phyloP scores from a whole-genome alignment of 148 eudicot species.

The Polygonum maritimum region DNA sequence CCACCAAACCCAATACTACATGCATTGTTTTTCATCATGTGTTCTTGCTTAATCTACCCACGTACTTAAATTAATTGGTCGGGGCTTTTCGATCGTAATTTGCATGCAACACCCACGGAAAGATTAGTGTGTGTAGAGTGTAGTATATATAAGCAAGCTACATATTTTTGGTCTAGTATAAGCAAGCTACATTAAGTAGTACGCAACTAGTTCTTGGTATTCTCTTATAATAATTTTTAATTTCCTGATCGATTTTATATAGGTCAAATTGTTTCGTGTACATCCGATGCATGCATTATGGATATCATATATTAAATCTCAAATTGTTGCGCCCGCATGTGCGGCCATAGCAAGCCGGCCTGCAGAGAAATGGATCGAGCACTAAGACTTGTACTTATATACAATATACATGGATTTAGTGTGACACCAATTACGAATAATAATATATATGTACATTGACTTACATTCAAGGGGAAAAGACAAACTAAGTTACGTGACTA shows the following conservation, averaged over 20 bases:
- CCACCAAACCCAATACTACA: not conserved
- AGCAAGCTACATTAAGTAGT: not conserved
- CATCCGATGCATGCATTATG: not conserved
- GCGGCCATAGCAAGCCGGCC: not conserved
- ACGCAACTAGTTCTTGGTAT: not conserved
- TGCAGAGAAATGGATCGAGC: not conserved
- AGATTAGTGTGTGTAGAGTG: not conserved
- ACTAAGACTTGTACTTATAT: not conserved
- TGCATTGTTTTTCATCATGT: not conserved
- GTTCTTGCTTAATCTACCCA: not conserved
- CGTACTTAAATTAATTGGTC: not conserved
- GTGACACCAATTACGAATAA: not conserved
- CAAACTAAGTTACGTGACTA: not conserved
- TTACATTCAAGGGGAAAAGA: not conserved
- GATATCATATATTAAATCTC: not conserved
- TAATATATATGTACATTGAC: not conserved
- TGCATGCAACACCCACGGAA: not conserved
- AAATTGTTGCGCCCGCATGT: not conserved
- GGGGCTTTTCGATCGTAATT: not conserved
- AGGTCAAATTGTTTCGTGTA: not conserved
- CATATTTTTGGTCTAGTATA: too few species aligned
- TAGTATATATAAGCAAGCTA: constrained; percentile 1
- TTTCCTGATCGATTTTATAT: not conserved
- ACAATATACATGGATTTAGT: too few species aligned
- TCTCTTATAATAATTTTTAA: not conserved